Conservation (phyloP, 345 rosid genomes). For the Linum tenue region DNA sequence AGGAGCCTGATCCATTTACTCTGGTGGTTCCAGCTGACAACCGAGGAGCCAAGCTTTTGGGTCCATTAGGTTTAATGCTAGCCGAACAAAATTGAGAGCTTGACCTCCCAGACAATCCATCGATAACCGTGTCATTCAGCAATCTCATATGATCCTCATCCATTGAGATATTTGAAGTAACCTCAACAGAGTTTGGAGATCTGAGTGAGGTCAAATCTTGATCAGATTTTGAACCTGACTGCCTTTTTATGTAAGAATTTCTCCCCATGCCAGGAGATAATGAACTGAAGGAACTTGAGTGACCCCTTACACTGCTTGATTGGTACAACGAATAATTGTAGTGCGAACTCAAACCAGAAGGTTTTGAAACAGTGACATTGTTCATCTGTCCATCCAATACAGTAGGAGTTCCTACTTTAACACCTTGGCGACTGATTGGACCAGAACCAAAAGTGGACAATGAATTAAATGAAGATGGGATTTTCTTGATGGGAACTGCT, state of each 20-base stretch:
- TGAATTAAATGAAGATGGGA: conserved; percentile 34
- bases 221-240: conserved; percentile 63
- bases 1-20: conserved; percentile 32
- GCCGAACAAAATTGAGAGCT: conserved; percentile 36
- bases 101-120: conserved; percentile 34
- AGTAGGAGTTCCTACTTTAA: conserved; percentile 42
- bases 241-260: conserved; percentile 33
- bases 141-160: conserved; percentile 47
- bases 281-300: conserved; percentile 40
- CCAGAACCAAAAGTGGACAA: conserved; percentile 46
- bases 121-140: conserved; percentile 33
- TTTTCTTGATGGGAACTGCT: conserved; percentile 35
- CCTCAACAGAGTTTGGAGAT: conserved; percentile 48
- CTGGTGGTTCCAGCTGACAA: conserved; percentile 6
- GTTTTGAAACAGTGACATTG: conserved; percentile 23
- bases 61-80: conserved; percentile 39
- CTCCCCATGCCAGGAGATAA: conserved; percentile 48
- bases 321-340: conserved; percentile 42
- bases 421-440: conserved; percentile 31
- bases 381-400: conserved; percentile 54
- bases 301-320: conserved; percentile 42
- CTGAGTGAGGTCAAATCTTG: conserved; percentile 69
- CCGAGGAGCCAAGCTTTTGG: conserved; percentile 19
- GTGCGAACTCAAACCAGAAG: conserved; percentile 21
- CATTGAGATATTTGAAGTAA: conserved; percentile 22